Conservation (phyloP, 208 protist species). For the Trypanosoma vivax region DNA sequence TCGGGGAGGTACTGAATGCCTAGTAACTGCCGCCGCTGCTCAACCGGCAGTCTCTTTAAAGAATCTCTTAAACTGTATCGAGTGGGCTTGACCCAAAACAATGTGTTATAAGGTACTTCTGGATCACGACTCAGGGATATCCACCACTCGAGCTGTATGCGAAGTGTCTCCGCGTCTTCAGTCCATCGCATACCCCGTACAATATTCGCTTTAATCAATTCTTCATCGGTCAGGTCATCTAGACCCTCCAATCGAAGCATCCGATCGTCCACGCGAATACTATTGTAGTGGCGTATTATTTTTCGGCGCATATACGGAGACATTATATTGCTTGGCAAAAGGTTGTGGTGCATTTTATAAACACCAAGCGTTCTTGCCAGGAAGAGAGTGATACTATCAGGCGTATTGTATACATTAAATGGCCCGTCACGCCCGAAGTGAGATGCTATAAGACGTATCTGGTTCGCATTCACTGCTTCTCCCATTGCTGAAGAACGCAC, state of each 20-base stretch:
- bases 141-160: conserved; percentile 86
- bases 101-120: conserved; percentile 81
- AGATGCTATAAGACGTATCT: conserved; percentile 70
- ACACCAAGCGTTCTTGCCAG: conserved; percentile 65
- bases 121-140: conserved; percentile 61
- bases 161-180: conserved; percentile 72
- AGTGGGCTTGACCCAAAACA: conserved; percentile 87
- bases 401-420: conserved; percentile 80
- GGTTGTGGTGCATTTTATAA: conserved; percentile 67
- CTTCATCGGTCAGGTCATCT: conserved; percentile 65
- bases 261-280: conserved; percentile 75
- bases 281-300: conserved; percentile 74
- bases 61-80: conserved; percentile 79
- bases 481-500: conserved; percentile 63
- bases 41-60: conserved; percentile 74
- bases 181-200: conserved; percentile 85
- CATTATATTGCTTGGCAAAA: conserved; percentile 53
- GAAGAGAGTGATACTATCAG: conserved; percentile 62
- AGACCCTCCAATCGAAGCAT: conserved; percentile 75
- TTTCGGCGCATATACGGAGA: conserved; percentile 57
- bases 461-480: conserved; percentile 66
- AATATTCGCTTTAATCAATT: conserved; percentile 83
- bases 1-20: conserved; percentile 86
- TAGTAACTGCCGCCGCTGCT: conserved; percentile 78
- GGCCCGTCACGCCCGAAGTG: conserved; percentile 71